Evolutionary conservation across 202 grass and related monocot species (phyloP).

Genomic region (Brachypodium distachyon): DNA sequence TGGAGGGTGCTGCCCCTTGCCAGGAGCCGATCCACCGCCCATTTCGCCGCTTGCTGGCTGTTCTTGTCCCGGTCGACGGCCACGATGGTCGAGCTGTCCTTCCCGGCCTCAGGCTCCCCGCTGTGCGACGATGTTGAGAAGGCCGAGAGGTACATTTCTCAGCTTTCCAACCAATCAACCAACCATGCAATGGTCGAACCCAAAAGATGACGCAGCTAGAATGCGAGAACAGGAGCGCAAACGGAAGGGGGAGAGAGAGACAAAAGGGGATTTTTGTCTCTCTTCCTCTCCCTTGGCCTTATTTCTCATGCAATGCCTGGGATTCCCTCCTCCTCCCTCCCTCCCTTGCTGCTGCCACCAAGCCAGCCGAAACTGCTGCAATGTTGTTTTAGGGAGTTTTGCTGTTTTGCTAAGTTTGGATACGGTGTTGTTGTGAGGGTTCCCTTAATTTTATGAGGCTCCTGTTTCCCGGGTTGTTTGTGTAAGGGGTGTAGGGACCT

Average conservation of each 20-base stretch:
- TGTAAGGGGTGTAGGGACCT: neutral
- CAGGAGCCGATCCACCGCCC: conserved; percentile 68
- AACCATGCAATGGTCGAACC: too few relatives aligned
- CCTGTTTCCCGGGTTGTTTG: neutral
- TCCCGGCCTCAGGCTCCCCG: neutral
- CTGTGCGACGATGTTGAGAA: conserved; percentile 27
- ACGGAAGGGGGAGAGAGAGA: conserved; percentile 17
- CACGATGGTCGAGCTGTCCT: conserved; percentile 35
- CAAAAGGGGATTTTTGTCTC: conserved; percentile 42
- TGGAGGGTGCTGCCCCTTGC: conserved; percentile 34
- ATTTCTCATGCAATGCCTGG: conserved; percentile 21
- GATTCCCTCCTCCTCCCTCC: neutral
- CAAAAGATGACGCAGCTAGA: neutral
- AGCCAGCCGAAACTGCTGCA: conserved; percentile 14
- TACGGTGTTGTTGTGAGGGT: neutral
- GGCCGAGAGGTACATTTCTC: conserved; percentile 46
- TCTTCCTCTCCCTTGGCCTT: conserved; percentile 34
- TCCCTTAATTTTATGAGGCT: conserved; percentile 23
- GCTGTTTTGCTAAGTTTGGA: conserved; percentile 17
- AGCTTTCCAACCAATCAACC: neutral
- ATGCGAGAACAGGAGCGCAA: neutral
- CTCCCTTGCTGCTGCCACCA: neutral
- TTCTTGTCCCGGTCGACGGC: conserved; percentile 80
- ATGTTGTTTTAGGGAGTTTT: neutral
- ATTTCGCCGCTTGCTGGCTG: conserved; percentile 75